Evolutionary conservation across 495 filamentous ascomycete species (phyloP), one percentile per base, ranked within the genome.

Genomic region (Emericellopsis terricola): DNA sequence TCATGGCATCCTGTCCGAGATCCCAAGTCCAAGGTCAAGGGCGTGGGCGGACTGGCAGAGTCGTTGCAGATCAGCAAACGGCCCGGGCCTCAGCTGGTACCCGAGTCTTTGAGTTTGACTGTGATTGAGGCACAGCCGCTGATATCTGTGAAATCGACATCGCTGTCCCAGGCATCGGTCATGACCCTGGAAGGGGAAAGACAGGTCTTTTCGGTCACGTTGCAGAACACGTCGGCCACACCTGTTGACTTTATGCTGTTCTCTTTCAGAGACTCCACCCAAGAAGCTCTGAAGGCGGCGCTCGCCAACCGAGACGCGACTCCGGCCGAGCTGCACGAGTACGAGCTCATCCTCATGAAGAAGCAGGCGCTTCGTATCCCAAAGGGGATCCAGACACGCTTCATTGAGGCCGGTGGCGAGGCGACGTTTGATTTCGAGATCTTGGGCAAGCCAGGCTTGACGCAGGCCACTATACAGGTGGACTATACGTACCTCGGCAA

Each of bases 151-250:
- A 76, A 80, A 38, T 77, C 75, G 3, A 73, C 74, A 24, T 80
- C 80, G 16, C 65, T 92, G 7, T 73, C 78, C 0, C 86, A 94
- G 47, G 79, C 79, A 11, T 83, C 87, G 19, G 59, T 92, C 31
- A 93, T 92, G 83, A 64, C 94, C 35, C 62, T 94, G 10, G 85
- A 93, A 54, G 86, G 86, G 10, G 85, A 96, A 52, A 65, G 66
- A 11, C 73, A 71, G 41, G 58, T 59, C 1, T 94, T 96, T 41
- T 74, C 65, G 2, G 68, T 93, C 27, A 89, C 82, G 0, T 56
- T 96, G 21, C 68, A 76, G 38, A 94, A 96, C 40, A 55, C 70
- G 9, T 92, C 85, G 1, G 63, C 68, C 5, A 76, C 73, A 4
- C 64, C 80, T 17, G 79, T 78, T n/a, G 82, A 92, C 50, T 69